Percentiles rank a stretch among this genome's conserved stretches.
phyloP scores from a whole-genome alignment of 2,329 filamentous ascomycete species.

The Dryadomyces sulphureus region DNA sequence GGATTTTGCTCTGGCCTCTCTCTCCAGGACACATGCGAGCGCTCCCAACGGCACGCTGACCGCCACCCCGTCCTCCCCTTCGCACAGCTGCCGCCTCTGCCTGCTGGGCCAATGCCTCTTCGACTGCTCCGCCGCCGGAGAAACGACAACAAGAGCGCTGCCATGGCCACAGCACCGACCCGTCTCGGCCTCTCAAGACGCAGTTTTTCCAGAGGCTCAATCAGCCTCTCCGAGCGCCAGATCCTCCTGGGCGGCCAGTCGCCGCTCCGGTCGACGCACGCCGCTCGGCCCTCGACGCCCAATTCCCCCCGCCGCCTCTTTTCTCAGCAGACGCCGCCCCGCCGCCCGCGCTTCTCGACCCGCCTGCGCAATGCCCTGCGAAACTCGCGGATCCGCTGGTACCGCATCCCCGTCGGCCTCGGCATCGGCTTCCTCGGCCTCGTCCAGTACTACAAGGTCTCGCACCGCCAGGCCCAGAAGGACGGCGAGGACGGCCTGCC shows the following conservation, averaged over 20 bases:
- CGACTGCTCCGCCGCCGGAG: background rate
- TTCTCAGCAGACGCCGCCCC: constrained; percentile 28
- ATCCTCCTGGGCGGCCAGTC: constrained; percentile 8
- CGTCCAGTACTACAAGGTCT: constrained; percentile 71
- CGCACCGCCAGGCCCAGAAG: constrained; percentile 34
- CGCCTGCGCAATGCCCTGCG: constrained; percentile 33
- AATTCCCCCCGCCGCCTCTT: constrained; percentile 16
- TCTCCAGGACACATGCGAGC: background rate
- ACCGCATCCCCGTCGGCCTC: constrained; percentile 74
- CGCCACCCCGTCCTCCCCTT: background rate
- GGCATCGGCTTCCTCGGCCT: constrained; percentile 74
- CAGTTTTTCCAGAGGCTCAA: constrained; percentile 10
- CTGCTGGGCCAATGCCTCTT: background rate
- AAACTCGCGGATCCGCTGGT: constrained; percentile 60
- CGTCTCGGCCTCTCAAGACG: constrained; percentile 12
- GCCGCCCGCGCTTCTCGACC: constrained; percentile 34
- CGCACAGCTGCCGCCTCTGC: background rate
- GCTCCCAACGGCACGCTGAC: background rate
- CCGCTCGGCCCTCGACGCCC: constrained; percentile 5
- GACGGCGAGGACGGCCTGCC: constrained; percentile 22
- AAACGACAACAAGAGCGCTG: too few relatives aligned
- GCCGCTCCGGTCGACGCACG: background rate
- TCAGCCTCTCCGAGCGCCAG: constrained; percentile 10
- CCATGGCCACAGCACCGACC: constrained; percentile 11
- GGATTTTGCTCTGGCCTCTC: background rate